Evolutionary conservation across 371 early-diverging fungal species (phyloP).

Genomic region (Rhizopus delemar): DNA sequence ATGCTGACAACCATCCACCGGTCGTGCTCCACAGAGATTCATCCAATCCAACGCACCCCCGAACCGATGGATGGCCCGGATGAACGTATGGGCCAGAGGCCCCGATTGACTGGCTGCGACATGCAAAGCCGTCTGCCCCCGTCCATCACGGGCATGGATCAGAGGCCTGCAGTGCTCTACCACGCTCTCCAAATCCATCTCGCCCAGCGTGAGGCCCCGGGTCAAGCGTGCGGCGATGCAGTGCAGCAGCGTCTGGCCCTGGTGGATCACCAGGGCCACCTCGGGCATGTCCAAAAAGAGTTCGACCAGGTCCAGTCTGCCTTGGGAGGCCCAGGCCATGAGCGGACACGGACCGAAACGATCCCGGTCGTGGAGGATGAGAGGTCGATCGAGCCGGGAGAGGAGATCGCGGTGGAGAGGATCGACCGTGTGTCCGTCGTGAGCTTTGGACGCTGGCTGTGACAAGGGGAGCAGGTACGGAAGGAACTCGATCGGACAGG

Average conservation of each 20-base stretch:
- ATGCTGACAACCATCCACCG: constrained; percentile 43
- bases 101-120: constrained; percentile 1
- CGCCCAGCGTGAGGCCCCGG: constrained; percentile 9
- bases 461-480: neutral
- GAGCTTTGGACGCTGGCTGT: neutral
- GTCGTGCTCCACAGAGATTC: constrained; percentile 34
- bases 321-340: constrained; percentile 47
- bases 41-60: constrained; percentile 8
- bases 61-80: constrained; percentile 11
- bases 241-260: constrained; percentile 31
- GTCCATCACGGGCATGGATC: constrained; percentile 23
- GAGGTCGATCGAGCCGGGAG: constrained; percentile 3
- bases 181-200: constrained; percentile 14
- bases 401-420: constrained; percentile 38
- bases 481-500: neutral
- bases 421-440: constrained; percentile 40
- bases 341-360: constrained; percentile 39
- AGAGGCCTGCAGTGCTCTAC: constrained; percentile 8
- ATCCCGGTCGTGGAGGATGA: constrained; percentile 21
- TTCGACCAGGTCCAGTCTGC: constrained; percentile 38
- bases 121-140: constrained; percentile 10
- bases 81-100: neutral
- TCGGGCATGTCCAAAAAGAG: constrained; percentile 24
- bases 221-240: constrained; percentile 14
- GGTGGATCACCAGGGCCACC: too few relatives aligned